These are phyloP conservation scores for Sechiopsis laciniata DNA, from an alignment of 306 rosid genomes.

Conservation along the genomic window DNA sequence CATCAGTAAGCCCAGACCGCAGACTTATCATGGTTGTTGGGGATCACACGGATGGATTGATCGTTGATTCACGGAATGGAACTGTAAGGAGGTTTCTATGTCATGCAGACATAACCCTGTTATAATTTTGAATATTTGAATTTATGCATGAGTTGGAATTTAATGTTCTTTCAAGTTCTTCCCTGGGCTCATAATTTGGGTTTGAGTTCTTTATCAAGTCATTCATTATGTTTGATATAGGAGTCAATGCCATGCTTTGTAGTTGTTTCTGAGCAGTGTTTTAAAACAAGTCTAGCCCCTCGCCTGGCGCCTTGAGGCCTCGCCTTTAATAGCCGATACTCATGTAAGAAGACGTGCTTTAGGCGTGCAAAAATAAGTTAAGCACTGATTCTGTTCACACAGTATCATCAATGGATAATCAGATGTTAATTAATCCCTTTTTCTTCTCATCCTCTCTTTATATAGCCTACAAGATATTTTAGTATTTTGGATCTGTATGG, in stretches of 20 bases:
- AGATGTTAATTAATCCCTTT: neutral
- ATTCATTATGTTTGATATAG: neutral
- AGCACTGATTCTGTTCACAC: too few species aligned
- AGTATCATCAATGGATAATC: too few species aligned
- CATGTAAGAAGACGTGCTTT: too few species aligned
- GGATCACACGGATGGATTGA: conserved; percentile 30
- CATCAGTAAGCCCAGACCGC: conserved; percentile 31
- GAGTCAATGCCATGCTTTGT: neutral
- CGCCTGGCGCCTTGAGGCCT: too few species aligned
- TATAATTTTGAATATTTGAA: neutral
- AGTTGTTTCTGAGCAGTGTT: neutral
- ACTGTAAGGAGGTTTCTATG: conserved; percentile 14
- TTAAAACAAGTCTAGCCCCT: too few species aligned
- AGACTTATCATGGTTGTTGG: conserved; percentile 27
- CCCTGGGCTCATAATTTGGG: neutral
- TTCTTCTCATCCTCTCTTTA: neutral
- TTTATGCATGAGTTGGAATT: neutral
- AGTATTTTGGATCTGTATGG: neutral
- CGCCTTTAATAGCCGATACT: too few species aligned
- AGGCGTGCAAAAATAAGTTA: too few species aligned
- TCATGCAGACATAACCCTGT: neutral
- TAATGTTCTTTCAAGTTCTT: neutral
- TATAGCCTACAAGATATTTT: neutral
- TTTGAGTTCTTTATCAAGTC: neutral
- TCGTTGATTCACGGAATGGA: conserved; percentile 31